phyloP scores from a whole-genome alignment of 2,329 filamentous ascomycete genomes.

The Sporothrix humicola region DNA sequence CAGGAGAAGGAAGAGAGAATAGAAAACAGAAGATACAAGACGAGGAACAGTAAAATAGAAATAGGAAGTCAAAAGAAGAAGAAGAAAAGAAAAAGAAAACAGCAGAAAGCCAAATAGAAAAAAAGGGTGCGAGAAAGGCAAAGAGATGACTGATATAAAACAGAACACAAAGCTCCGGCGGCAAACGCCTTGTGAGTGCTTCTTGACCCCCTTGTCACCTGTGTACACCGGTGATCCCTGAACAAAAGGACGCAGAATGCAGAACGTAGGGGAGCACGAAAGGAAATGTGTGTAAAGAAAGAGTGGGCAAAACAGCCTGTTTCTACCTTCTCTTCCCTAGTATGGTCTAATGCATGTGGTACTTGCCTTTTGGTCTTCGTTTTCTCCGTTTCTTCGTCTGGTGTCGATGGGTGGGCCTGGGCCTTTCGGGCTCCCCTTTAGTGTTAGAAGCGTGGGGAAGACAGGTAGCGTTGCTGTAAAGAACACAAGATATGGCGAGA shows the following conservation, averaged over 20 bases:
- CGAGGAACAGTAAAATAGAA: neutral
- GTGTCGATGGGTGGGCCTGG: conserved; percentile 11
- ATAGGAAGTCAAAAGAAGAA: neutral
- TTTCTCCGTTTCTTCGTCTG: neutral
- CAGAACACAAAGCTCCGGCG: conserved; percentile 6
- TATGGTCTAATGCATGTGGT: neutral
- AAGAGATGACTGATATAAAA: conserved; percentile 19
- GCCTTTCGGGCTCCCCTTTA: conserved; percentile 2
- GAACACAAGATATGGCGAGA: neutral
- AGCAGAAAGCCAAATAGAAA: neutral
- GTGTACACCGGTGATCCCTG: conserved; percentile 11
- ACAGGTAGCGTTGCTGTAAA: neutral
- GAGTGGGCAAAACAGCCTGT: neutral
- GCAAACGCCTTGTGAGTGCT: conserved; percentile 21
- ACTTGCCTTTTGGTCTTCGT: conserved; percentile 11
- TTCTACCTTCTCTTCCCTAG: neutral
- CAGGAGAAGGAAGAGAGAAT: too few relatives aligned
- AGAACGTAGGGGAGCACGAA: neutral
- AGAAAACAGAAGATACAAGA: neutral
- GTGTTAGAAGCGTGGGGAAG: neutral
- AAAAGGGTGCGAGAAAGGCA: neutral
- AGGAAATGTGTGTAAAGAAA: neutral
- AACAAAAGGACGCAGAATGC: neutral
- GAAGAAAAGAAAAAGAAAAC: neutral
- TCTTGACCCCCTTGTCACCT: neutral